Base-by-base conservation (phyloP, 176 grass and related monocot genomes). In the Aegilops speltoides region DNA sequence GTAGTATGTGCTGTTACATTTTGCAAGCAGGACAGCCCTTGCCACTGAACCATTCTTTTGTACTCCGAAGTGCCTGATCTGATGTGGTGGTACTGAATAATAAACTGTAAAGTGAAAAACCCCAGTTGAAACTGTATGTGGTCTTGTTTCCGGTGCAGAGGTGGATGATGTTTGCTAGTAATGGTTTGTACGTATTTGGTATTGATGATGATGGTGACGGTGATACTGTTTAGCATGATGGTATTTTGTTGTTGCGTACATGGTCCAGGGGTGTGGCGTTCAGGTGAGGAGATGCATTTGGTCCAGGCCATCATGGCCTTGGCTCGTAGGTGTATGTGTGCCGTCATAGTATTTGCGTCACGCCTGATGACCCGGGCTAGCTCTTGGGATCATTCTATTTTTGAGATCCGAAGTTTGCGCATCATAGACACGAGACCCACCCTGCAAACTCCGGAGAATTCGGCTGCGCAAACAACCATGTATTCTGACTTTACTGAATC, bases 201-300 rank as follows among this genome's bases (percentile, higher is more conserved):
- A 15, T 28, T 52, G 15, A 54, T 54, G 24, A 76, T 76, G 73
- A 26, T 29, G 43, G 16, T 26, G 22, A 3, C 14, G 68, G 23
- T 72, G 37, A 24, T 50, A 3, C 14, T 50, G 41, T 75, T 73
- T 50, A 10, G 72, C 41, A 75, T 75, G 72, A 75, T 75, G 41
- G 24, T 75, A 48, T 75, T 75, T 75, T 75, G 72, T 75, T 75
- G 72, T 5, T 28, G 43, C 25, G 54, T 76, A 54, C 25, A 76
- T 76, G 73, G 73, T 76, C 73, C 73, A 20, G 24, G 40, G 31
- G 0, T 1, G 20, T 1, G 20, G 10, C 36, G 20, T 72, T 41
- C 32, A 69, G 32, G 17, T 37, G 32, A 10, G 45, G 68, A 29
- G 64, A 66, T 31, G 64, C 66, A 8, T 26, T 73, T 73, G 43